Base-by-base conservation (phyloP, 2,329 filamentous ascomycete genomes). In the Xylaria sp. region DNA sequence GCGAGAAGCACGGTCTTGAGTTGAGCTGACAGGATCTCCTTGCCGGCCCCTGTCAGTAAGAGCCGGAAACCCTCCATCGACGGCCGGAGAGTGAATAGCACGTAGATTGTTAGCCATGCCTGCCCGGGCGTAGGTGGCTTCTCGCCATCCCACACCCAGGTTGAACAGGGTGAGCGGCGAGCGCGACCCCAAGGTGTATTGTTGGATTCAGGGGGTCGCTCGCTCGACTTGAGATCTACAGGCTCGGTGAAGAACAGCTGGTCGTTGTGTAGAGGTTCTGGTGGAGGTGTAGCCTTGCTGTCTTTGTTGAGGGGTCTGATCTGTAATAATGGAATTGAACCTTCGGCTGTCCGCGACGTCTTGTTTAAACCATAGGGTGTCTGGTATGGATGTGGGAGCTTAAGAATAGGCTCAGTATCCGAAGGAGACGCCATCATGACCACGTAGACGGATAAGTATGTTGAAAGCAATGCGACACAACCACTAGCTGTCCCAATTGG, bases 171-270 rank as follows among this genome's bases (percentile, higher is more conserved):
- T 3, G 85, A 85, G 67, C 86, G 84, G 44, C 86, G 81, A n/a
- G 86, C 84, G n/a, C 86, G 81, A 6, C 83, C 86, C 86, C 86
- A 88, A 58, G 85, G 79, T 55, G 84, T 86, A 78, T 88, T 88
- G 78, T 87, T 86, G 66, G 85, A 86, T 54, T 81, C 79, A 46
- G 83, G 76, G 3, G 84, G 84, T 18, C 84, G 79, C 73, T 86
- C 83, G 76, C 82, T 84, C 13, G 84, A 85, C 74, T 85, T 85
- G 63, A 85, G 82, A 71, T 82, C 80, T 44, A 80, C 73, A 44
- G 83, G 84, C 69, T 85, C 82, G 31, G 83, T 81, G 76, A 86
- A 85, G 78, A 78, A 80, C 69, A 86, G 76, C 15, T 74, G 68
- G 61, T 78, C 73, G 72, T 77, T 80, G 75, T 80, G 75, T 28